Evolutionary conservation across 306 rosid species (phyloP).

Genomic region (Malus domestica): ASM211411v1 NC_041802.1:17229001-17229500

Average conservation of each 20-base stretch:
- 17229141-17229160: background rate
- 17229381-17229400: background rate
- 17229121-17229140: background rate
- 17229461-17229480: too few relatives aligned
- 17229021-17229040: slow-evolving; percentile 46
- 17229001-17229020: slow-evolving; percentile 44
- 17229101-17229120: background rate
- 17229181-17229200: background rate
- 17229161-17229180: background rate
- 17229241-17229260: background rate
- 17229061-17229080: slow-evolving; percentile 53
- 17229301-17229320: background rate
- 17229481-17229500: too few relatives aligned
- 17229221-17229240: background rate
- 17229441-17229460: background rate
- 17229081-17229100: slow-evolving; percentile 61
- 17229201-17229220: background rate
- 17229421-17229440: too few relatives aligned
- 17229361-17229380: background rate
- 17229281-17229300: background rate
- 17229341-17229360: background rate
- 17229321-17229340: background rate
- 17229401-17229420: background rate
- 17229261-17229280: background rate
- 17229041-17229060: slow-evolving; percentile 56